Conservation (phyloP, 352 stramenopile genomes). For the Pythium plurisporium region DNA sequence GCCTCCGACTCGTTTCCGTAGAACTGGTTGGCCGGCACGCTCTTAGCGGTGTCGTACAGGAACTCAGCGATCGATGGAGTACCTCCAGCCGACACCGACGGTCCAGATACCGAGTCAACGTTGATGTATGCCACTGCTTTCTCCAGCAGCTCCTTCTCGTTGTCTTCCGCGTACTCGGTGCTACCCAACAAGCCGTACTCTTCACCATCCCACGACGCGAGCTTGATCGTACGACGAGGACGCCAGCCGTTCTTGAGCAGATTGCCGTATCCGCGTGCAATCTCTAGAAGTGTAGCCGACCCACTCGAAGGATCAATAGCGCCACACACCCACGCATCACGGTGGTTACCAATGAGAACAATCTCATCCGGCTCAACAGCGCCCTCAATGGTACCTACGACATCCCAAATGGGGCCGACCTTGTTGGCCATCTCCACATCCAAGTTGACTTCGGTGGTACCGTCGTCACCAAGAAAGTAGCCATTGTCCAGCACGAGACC, state of each 20-base stretch:
- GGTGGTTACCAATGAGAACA: slow-evolving; percentile 85
- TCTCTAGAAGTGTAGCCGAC: slow-evolving; percentile 74
- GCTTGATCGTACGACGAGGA: slow-evolving; percentile 39
- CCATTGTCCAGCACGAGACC: slow-evolving; percentile 43
- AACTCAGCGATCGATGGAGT: slow-evolving; percentile 48
- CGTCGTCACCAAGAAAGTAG: slow-evolving; percentile 71
- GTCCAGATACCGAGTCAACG: slow-evolving; percentile 62
- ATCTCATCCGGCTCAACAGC: slow-evolving; percentile 46
- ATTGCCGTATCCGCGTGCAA: slow-evolving; percentile 64
- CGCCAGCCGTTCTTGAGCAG: slow-evolving; percentile 62
- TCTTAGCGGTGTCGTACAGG: slow-evolving; percentile 32
- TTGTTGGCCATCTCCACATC: slow-evolving; percentile 70
- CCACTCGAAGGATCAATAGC: slow-evolving; percentile 80
- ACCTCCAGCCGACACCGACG: slow-evolving; percentile 36
- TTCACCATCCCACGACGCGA: slow-evolving; percentile 68
- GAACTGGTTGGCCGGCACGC: slow-evolving; percentile 50
- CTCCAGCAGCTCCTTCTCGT: slow-evolving; percentile 38
- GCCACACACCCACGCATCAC: slow-evolving; percentile 88
- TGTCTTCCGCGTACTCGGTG: slow-evolving; percentile 75
- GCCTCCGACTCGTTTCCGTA: slow-evolving; percentile 18
- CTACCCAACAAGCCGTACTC: slow-evolving; percentile 79
- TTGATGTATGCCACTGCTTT: slow-evolving; percentile 81
- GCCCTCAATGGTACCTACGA: slow-evolving; percentile 75
- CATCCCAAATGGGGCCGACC: slow-evolving; percentile 80
- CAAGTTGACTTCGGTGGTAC: slow-evolving; percentile 48